Percentiles rank a stretch among this genome's conserved stretches.
These are phyloP conservation scores for Salix purpurea DNA, from an alignment of 345 rosid species.

Conservation along the genomic window DNA sequence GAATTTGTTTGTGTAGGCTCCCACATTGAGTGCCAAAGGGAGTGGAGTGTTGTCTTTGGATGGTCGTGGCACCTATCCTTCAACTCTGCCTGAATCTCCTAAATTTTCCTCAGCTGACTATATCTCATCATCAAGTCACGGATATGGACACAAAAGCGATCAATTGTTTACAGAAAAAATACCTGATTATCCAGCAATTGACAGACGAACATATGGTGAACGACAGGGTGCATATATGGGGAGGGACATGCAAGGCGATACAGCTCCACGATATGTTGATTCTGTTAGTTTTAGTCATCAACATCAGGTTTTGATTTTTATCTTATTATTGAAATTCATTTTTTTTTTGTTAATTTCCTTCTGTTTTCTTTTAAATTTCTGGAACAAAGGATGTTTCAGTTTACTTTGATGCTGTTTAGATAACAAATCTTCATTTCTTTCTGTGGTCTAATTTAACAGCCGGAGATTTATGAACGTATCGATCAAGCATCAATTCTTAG, in stretches of 20 bases:
- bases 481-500: conserved; percentile 77
- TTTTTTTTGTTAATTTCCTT: neutral
- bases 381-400: neutral
- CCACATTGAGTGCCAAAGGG: conserved; percentile 46
- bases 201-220: conserved; percentile 74
- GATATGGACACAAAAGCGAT: conserved; percentile 70
- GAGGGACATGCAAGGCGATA: conserved; percentile 72
- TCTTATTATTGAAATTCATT: neutral
- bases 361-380: neutral
- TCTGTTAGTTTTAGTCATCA: conserved; percentile 64
- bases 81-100: conserved; percentile 66
- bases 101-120: conserved; percentile 69
- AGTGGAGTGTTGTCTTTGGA: conserved; percentile 58
- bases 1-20: conserved; percentile 26
- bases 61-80: conserved; percentile 60
- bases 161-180: conserved; percentile 68
- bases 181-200: conserved; percentile 59
- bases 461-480: conserved; percentile 68
- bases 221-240: conserved; percentile 58
- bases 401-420: neutral
- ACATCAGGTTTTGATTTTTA: conserved; percentile 52
- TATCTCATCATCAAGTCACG: conserved; percentile 58
- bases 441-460: conserved; percentile 35
- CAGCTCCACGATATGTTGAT: conserved; percentile 63
- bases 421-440: neutral